Evolutionary conservation across 2,329 filamentous ascomycete genomes (phyloP).

Genomic region (Ophiostoma triangulosporum): DNA sequence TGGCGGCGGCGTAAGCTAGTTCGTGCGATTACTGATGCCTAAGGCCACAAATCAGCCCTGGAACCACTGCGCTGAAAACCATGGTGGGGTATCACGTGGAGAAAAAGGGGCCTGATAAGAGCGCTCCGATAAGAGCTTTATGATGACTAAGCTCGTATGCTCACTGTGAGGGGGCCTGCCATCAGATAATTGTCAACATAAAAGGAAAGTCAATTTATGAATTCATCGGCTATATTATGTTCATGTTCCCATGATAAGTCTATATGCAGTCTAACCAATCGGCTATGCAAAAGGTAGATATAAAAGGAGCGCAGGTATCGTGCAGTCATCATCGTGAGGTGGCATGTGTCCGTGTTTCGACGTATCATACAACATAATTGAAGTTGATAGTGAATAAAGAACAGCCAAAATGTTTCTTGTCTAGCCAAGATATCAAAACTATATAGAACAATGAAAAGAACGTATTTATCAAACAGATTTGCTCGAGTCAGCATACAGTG

Average conservation of each 20-base stretch:
- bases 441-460: background rate
- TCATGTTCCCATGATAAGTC: too few relatives aligned
- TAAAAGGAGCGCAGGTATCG: background rate
- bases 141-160: background rate
- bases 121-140: background rate
- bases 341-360: background rate
- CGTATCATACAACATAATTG: background rate
- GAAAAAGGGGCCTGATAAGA: background rate
- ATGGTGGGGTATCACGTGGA: background rate
- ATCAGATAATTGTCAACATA: too few relatives aligned
- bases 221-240: too few relatives aligned
- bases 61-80: background rate
- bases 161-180: too few relatives aligned
- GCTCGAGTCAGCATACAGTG: too few relatives aligned
- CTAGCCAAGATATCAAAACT: background rate
- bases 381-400: background rate
- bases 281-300: too few relatives aligned
- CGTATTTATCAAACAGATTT: background rate
- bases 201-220: too few relatives aligned
- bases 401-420: background rate
- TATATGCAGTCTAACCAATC: too few relatives aligned
- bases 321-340: background rate
- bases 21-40: background rate
- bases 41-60: background rate
- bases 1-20: background rate